These are phyloP conservation scores for Nicotiana otophora DNA, from an alignment of 257 asterid genomes.

Conservation along the genomic window DNA sequence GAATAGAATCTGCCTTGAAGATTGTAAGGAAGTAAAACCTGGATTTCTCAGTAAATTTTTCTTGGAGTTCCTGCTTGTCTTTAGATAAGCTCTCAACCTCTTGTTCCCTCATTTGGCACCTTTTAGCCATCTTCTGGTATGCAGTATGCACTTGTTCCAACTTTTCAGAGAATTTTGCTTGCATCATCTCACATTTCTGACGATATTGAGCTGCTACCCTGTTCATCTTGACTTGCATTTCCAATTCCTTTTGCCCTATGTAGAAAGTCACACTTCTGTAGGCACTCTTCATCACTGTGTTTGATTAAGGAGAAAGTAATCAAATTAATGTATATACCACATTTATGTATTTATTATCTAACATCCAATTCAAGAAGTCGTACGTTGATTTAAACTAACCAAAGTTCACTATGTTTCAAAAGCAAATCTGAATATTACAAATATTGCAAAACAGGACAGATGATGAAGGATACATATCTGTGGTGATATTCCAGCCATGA, in stretches of 20 bases:
- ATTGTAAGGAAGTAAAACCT: constrained; percentile 31
- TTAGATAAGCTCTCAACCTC: constrained; percentile 66
- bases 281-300: constrained; percentile 62
- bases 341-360: neutral
- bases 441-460: neutral
- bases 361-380: neutral
- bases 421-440: neutral
- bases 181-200: constrained; percentile 81
- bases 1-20: too few relatives aligned
- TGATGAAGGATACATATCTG: constrained; percentile 72
- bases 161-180: constrained; percentile 79
- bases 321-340: neutral
- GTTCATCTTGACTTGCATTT: constrained; percentile 83
- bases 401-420: neutral
- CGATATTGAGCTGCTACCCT: constrained; percentile 69
- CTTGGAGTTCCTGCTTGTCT: constrained; percentile 92
- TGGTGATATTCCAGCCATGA: constrained; percentile 82
- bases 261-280: constrained; percentile 70
- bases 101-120: constrained; percentile 88
- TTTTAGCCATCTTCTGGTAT: constrained; percentile 77
- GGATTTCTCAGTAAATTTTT: constrained; percentile 86
- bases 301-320: constrained; percentile 28
- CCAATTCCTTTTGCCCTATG: constrained; percentile 84
- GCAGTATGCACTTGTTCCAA: constrained; percentile 79
- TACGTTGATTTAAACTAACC: neutral